Conservation (phyloP, 345 rosid species). For the Cardiospermum halicacabum region DNA sequence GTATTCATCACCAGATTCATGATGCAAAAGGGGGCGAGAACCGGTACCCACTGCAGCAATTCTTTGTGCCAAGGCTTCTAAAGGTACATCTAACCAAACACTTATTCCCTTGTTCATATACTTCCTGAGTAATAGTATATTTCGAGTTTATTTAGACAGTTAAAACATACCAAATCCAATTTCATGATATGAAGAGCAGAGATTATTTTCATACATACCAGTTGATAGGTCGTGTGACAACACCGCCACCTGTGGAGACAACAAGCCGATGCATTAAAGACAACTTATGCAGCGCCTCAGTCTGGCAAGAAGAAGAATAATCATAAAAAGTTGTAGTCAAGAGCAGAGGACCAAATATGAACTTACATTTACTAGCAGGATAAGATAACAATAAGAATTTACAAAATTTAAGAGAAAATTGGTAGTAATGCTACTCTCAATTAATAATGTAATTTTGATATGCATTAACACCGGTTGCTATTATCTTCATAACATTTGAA, state of each 20-base stretch:
- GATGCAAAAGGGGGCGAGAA: constrained; percentile 80
- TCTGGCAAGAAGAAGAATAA: constrained; percentile 36
- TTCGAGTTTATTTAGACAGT: not conserved
- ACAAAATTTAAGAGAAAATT: not conserved
- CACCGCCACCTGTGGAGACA: constrained; percentile 99
- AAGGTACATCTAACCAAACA: constrained; percentile 95
- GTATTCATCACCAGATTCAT: constrained; percentile 78
- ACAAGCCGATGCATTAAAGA: constrained; percentile 58
- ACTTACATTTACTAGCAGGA: not conserved
- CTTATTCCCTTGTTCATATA: constrained; percentile 78
- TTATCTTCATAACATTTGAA: no score
- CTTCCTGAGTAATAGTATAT: constrained; percentile 42
- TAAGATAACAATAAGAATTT: not conserved
- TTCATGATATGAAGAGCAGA: not conserved
- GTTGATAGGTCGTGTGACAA: constrained; percentile 67
- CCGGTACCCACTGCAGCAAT: constrained; percentile 89
- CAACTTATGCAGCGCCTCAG: constrained; percentile 55
- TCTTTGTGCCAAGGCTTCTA: constrained; percentile 86
- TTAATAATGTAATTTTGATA: no score
- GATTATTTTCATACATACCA: constrained; percentile 39
- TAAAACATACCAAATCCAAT: not conserved
- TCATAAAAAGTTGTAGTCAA: not conserved
- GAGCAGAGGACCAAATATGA: not conserved
- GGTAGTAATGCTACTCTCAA: no score
- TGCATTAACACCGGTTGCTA: no score